A percentile compares a stretch with the other conserved stretches of the same genome.
These are phyloP conservation scores for Nitzschia sp. DNA, from an alignment of 108 stramenopile species.

Conservation along the genomic window DNA sequence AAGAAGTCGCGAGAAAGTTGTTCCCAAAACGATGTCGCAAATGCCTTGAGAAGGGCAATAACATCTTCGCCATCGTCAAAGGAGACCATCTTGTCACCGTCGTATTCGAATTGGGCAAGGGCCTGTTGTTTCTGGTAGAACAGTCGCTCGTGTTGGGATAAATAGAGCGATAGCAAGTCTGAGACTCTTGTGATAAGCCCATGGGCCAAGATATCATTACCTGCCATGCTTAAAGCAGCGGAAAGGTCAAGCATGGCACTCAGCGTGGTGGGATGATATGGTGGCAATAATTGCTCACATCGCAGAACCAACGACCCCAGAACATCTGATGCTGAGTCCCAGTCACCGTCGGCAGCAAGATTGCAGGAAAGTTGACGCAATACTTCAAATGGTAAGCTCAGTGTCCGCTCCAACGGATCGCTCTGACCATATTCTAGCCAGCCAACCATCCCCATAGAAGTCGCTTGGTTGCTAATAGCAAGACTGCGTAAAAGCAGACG, in stretches of 20 bases:
- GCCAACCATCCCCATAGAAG: constrained; percentile 46
- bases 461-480: constrained; percentile 42
- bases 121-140: constrained; percentile 18
- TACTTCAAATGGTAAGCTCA: constrained; percentile 33
- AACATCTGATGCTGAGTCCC: constrained; percentile 33
- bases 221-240: constrained; percentile 14
- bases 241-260: constrained; percentile 43
- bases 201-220: constrained; percentile 9
- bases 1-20: constrained; percentile 20
- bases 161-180: constrained; percentile 18
- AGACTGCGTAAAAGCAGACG: constrained; percentile 26
- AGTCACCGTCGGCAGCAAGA: constrained; percentile 30
- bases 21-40: constrained; percentile 22
- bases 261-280: constrained; percentile 37
- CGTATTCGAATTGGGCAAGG: not conserved
- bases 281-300: constrained; percentile 36
- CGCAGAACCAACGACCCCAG: constrained; percentile 34
- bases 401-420: constrained; percentile 32
- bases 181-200: constrained; percentile 13
- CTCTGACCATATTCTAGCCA: constrained; percentile 50
- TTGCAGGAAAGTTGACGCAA: constrained; percentile 26
- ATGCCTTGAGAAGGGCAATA: constrained; percentile 24
- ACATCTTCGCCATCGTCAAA: constrained; percentile 22
- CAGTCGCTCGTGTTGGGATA: constrained; percentile 25
- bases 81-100: constrained; percentile 2